Conservation (phyloP, 2,329 filamentous ascomycete species). For the Clonostachys sp. region DNA sequence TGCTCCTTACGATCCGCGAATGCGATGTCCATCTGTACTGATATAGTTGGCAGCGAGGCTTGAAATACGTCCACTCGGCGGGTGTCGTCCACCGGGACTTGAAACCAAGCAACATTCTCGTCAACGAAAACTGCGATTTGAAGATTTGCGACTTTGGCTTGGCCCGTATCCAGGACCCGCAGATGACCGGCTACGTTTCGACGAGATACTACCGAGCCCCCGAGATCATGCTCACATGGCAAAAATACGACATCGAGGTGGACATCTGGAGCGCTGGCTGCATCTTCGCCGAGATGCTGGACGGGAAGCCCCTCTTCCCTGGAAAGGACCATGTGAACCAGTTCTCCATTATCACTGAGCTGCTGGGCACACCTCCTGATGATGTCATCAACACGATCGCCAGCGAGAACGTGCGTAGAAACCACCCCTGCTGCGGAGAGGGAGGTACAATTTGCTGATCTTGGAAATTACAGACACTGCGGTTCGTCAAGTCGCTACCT, state of each 20-base stretch:
- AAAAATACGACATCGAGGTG: conserved; percentile 99
- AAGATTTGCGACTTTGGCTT: conserved; percentile 99
- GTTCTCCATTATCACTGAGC: conserved; percentile 98
- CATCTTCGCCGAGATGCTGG: conserved; percentile 99
- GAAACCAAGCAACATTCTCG: conserved; percentile 97
- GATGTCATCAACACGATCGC: conserved; percentile 99
- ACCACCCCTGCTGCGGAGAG: not conserved
- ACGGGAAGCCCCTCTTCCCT: conserved; percentile 96
- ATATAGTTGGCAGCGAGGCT: conserved; percentile 61
- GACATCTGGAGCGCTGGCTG: conserved; percentile 99
- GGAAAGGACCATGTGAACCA: conserved; percentile 99
- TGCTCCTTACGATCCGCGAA: conserved; percentile 19
- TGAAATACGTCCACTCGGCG: conserved; percentile 99
- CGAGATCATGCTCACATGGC: conserved; percentile 99
- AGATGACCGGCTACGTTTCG: conserved; percentile 99
- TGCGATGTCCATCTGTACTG: not conserved
- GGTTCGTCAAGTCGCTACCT: conserved; percentile 95
- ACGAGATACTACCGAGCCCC: conserved; percentile 98
- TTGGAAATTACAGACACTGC: conserved; percentile 61
- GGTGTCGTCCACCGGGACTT: conserved; percentile 96
- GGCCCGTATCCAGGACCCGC: conserved; percentile 94
- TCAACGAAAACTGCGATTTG: conserved; percentile 99
- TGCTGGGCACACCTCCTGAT: conserved; percentile 92
- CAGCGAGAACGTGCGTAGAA: conserved; percentile 78
- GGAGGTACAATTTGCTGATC: not conserved